phyloP scores from a whole-genome alignment of 1,139 yeast genomes.

The Yamadazyma membranifaciens region DNA sequence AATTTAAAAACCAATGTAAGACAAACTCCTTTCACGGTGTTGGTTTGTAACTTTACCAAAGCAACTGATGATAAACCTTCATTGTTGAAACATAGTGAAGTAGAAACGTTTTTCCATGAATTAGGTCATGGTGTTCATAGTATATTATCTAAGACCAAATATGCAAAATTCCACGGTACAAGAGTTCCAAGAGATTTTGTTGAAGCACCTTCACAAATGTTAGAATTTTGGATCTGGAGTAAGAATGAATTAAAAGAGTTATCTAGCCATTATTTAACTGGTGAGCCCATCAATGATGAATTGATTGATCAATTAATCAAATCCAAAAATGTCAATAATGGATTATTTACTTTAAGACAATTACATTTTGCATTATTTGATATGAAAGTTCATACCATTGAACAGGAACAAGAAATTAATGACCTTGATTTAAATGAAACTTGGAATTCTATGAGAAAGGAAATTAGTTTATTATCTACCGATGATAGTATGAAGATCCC shows the following conservation, averaged over 20 bases:
- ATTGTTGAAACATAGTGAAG: slow-evolving; percentile 72
- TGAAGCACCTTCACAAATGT: slow-evolving; percentile 87
- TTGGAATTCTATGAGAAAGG: slow-evolving; percentile 67
- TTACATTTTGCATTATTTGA: slow-evolving; percentile 77
- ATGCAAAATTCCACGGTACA: slow-evolving; percentile 72
- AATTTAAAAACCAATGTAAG: slow-evolving; percentile 42
- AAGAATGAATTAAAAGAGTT: slow-evolving; percentile 54
- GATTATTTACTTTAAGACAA: slow-evolving; percentile 68
- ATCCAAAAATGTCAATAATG: slow-evolving; percentile 77
- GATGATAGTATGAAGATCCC: slow-evolving; percentile 50
- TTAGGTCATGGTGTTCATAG: slow-evolving; percentile 88
- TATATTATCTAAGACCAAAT: slow-evolving; percentile 62
- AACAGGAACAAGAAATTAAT: slow-evolving; percentile 36
- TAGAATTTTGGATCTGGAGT: slow-evolving; percentile 89
- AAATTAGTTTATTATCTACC: slow-evolving; percentile 54
- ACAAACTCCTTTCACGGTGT: slow-evolving; percentile 67
- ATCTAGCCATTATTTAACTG: slow-evolving; percentile 66
- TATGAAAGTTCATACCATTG: slow-evolving; percentile 62
- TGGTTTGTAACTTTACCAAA: slow-evolving; percentile 83
- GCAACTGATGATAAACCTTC: slow-evolving; percentile 73
- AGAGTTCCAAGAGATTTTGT: slow-evolving; percentile 81
- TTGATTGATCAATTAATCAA: slow-evolving; percentile 59
- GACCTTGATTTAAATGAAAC: slow-evolving; percentile 45
- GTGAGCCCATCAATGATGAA: slow-evolving; percentile 56
- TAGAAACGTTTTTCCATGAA: slow-evolving; percentile 85